These are phyloP conservation scores for Chrysoporthe austroafricana DNA, from an alignment of 2,329 filamentous ascomycete species.

Conservation along the genomic window DNA sequence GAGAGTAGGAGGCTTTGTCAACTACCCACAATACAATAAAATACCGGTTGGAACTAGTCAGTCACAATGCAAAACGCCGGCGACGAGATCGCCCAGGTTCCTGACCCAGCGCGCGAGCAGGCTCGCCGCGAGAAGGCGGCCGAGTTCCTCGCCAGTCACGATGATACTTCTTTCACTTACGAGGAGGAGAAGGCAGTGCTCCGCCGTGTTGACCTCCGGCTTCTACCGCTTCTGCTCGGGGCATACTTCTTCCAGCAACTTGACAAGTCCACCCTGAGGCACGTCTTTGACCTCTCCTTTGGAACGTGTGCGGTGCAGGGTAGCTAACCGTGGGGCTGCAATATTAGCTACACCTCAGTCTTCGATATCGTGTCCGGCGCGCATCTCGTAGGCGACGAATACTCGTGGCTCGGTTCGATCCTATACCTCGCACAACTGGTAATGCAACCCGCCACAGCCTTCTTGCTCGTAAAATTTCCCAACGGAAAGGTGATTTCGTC, in stretches of 20 bases:
- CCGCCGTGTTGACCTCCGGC: conserved; percentile 52
- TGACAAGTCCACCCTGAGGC: conserved; percentile 50
- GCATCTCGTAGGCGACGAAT: conserved; percentile 50
- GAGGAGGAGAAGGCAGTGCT: conserved; percentile 53
- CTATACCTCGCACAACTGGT: conserved; percentile 64
- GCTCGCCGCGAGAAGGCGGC: conserved; percentile 42
- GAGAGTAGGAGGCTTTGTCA: neutral
- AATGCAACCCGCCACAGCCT: conserved; percentile 59
- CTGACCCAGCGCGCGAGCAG: conserved; percentile 36
- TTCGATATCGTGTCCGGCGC: conserved; percentile 54
- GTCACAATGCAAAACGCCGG: neutral
- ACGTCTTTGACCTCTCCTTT: neutral
- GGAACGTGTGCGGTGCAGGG: conserved; percentile 16
- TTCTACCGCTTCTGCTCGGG: conserved; percentile 55
- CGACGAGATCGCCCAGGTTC: conserved; percentile 35
- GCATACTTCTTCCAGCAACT: conserved; percentile 64
- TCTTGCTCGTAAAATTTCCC: conserved; percentile 56
- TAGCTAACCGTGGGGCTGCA: conserved; percentile 28
- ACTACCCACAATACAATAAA: neutral
- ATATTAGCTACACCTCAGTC: conserved; percentile 48
- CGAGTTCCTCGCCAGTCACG: conserved; percentile 47
- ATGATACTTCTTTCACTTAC: conserved; percentile 46
- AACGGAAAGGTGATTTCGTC: conserved; percentile 56
- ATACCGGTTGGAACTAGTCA: neutral
- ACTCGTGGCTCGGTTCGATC: conserved; percentile 65